Evolutionary conservation across 768 basidiomycete species (phyloP), one percentile per base, ranked within the genome.

Genomic region (Rhodotorula kratochvilovae): DNA sequence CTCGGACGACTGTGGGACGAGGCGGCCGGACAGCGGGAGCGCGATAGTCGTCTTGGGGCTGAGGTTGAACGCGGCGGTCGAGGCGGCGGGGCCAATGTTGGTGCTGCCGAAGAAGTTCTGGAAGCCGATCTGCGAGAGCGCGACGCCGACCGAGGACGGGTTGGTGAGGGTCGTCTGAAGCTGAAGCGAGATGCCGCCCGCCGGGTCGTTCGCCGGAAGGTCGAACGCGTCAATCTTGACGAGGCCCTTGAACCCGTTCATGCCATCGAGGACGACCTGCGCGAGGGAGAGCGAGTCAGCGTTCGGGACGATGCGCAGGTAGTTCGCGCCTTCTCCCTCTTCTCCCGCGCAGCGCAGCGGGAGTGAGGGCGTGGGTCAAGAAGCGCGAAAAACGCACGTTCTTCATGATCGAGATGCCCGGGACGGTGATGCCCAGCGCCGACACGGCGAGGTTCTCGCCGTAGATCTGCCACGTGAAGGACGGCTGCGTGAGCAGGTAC

Each of bases 61-160:
- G 25, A 90, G 83, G 5, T 81, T 85, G 60, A 90, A 83, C 6
- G 82, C 71, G 19, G 83, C 82, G 3, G 81, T 80, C 1, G 85
- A 85, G 4, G 84, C 72, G 19, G 86, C 87, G 5, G 86, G 84
- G 5, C 87, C 89, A 67, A 90, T 67, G 53, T 45, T 82, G 17
- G 83, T 81, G 39, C 83, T 81, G 36, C 82, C 82, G 45, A 84
- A 83, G 75, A 82, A 87, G 27, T 86, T 86, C 61, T 86, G 82
- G 80, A 90, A 90, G 1, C 83, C 84, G 63, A 90, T 83, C 6
- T 84, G 83, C 70, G 82, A 84, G 15, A 90, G 81, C 68, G 85
- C 81, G 21, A 90, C 85, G 36, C 89, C 89, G 50, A 90, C 87
- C 83, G 89, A 88, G 2, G 89, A 87, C 42, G 89, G 89, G 87